Percentiles rank a stretch among this genome's conserved stretches.
Evolutionary conservation across 1,284 basidiomycete species (phyloP).

Genomic region (Puccinia novopanici): DNA sequence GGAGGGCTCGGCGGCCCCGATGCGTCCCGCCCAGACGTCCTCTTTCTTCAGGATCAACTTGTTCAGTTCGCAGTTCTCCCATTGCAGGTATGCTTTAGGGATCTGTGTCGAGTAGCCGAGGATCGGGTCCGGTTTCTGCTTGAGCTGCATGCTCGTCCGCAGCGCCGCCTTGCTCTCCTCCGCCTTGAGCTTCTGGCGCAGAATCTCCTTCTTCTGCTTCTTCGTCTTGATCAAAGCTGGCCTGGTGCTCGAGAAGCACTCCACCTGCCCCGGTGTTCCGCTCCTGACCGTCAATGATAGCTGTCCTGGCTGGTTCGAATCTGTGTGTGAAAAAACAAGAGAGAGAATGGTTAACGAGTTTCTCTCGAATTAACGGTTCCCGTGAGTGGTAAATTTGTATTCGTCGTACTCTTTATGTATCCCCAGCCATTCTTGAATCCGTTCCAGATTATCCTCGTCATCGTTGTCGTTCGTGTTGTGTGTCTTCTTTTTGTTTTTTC

Average conservation of each 20-base stretch:
- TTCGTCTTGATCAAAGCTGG: constrained; percentile 26
- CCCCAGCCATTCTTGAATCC: background rate
- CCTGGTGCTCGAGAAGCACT: constrained; percentile 14
- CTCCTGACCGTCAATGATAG: background rate
- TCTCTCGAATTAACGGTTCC: background rate
- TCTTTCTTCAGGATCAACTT: constrained; percentile 45
- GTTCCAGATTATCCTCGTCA: background rate
- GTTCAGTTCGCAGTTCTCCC: constrained; percentile 42
- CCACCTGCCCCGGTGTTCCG: background rate
- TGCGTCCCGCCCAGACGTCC: constrained; percentile 37
- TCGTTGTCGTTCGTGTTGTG: background rate
- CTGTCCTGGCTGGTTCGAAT: background rate
- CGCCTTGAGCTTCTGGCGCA: constrained; percentile 17
- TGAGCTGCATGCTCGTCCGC: background rate
- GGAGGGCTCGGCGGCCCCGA: background rate
- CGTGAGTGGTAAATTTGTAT: background rate
- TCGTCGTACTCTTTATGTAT: background rate
- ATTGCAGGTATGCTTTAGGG: constrained; percentile 30
- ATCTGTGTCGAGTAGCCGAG: constrained; percentile 44
- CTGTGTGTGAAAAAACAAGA: background rate
- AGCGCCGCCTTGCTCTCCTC: constrained; percentile 8
- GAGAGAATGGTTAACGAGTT: background rate
- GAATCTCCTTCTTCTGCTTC: constrained; percentile 42
- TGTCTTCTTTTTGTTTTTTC: too few species aligned
- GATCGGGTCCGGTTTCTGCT: constrained; percentile 42